A percentile compares a stretch with the other conserved stretches of the same genome.
Conservation (phyloP, 2,329 filamentous ascomycete genomes). For the Stagonosporopsis rhizophila region DNA sequence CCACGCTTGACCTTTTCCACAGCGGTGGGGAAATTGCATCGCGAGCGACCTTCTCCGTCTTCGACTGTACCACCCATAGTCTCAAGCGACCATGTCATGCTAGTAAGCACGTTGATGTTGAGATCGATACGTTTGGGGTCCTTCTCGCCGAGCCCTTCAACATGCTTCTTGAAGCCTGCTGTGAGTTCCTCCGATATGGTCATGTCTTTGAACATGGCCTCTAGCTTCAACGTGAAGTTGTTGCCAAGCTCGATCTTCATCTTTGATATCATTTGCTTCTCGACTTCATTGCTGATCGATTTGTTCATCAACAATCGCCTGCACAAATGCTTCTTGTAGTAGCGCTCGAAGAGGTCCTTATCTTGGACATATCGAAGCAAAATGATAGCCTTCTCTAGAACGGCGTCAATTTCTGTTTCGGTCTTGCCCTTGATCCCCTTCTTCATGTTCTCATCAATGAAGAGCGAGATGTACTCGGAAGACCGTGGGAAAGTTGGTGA, state of each 20-base stretch:
- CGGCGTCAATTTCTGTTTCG: conserved; percentile 81
- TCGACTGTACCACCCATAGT: conserved; percentile 70
- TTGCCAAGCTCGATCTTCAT: conserved; percentile 98
- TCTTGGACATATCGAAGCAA: conserved; percentile 88
- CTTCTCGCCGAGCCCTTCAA: conserved; percentile 63
- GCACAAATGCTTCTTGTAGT: conserved; percentile 97
- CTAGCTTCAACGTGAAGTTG: conserved; percentile 89
- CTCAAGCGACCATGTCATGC: conserved; percentile 94
- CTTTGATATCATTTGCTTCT: conserved; percentile 92
- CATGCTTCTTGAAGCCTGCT: conserved; percentile 75
- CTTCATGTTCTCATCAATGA: conserved; percentile 96
- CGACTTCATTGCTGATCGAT: conserved; percentile 87
- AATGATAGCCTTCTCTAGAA: conserved; percentile 88
- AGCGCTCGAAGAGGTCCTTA: conserved; percentile 93
- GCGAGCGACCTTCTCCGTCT: conserved; percentile 56
- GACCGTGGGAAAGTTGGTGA: conserved; percentile 71
- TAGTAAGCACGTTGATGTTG: conserved; percentile 83
- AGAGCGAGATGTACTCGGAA: conserved; percentile 92
- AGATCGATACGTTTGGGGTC: conserved; percentile 76
- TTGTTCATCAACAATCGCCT: conserved; percentile 86
- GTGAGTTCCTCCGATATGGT: conserved; percentile 84
- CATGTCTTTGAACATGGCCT: conserved; percentile 98
- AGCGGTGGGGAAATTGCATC: conserved; percentile 76
- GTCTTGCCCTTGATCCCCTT: conserved; percentile 93
- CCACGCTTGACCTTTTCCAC: conserved; percentile 79